Percentiles rank a stretch among this genome's conserved stretches.
phyloP scores from a whole-genome alignment of 805 yeast species.

The Saitoella complicata region DNA sequence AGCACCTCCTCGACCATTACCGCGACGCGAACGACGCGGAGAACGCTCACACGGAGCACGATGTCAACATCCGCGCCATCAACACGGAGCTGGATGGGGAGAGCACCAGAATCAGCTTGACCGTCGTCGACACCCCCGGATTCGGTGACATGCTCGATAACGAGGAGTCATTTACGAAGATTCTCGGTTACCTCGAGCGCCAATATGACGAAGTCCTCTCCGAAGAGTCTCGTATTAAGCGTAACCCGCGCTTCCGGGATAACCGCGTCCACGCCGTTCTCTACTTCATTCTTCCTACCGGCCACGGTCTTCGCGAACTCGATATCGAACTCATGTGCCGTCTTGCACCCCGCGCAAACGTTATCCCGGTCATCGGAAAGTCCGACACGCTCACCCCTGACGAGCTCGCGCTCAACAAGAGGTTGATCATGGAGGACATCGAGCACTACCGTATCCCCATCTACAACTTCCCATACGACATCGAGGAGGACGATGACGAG shows the following conservation, averaged over 20 bases:
- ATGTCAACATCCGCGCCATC: constrained; percentile 28
- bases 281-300: constrained; percentile 55
- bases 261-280: constrained; percentile 63
- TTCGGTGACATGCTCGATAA: constrained; percentile 65
- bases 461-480: constrained; percentile 59
- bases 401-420: constrained; percentile 42
- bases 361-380: constrained; percentile 68
- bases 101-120: constrained; percentile 35
- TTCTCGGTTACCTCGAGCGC: constrained; percentile 45
- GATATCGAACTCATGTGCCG: constrained; percentile 59
- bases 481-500: constrained; percentile 34
- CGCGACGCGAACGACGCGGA: constrained; percentile 18
- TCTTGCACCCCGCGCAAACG: constrained; percentile 57
- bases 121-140: constrained; percentile 57
- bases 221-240: constrained; percentile 57
- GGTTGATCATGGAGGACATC: constrained; percentile 39
- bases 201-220: constrained; percentile 59
- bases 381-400: constrained; percentile 60
- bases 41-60: constrained; percentile 23
- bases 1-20: constrained; percentile 24
- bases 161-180: constrained; percentile 26
- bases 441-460: constrained; percentile 41
- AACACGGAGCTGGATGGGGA: constrained; percentile 37
- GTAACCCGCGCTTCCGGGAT: constrained; percentile 57
- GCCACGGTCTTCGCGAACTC: constrained; percentile 42